Percentiles rank a stretch among this genome's conserved stretches.
Evolutionary conservation across 2,329 filamentous ascomycete genomes (phyloP).

Genomic region (Plectosphaerella plurivora): DNA sequence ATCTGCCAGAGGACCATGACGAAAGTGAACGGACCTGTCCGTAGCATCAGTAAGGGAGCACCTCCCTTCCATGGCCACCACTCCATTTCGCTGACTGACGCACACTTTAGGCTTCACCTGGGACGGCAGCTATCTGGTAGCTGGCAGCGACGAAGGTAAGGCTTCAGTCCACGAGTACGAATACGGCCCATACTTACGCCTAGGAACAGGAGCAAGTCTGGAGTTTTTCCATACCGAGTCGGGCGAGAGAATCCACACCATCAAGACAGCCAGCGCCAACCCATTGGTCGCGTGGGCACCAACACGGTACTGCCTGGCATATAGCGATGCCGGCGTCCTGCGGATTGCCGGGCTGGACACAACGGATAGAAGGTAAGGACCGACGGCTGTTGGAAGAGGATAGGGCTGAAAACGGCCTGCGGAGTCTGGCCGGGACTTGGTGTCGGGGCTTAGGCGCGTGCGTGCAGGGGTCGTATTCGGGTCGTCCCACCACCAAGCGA

Average conservation of each 20-base stretch:
- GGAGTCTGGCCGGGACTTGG: background rate
- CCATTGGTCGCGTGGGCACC: constrained; percentile 74
- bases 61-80: background rate
- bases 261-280: constrained; percentile 62
- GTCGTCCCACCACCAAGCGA: background rate
- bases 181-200: background rate
- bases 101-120: constrained; percentile 61
- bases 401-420: too few relatives aligned
- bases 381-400: too few relatives aligned
- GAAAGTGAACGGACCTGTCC: constrained; percentile 64
- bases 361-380: constrained; percentile 32
- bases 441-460: background rate
- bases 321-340: constrained; percentile 63
- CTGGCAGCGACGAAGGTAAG: constrained; percentile 68
- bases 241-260: constrained; percentile 66
- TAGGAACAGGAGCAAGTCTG: constrained; percentile 48
- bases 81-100: background rate
- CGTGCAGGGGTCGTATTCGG: background rate
- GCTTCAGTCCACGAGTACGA: background rate
- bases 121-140: constrained; percentile 70
- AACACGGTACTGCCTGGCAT: constrained; percentile 68
- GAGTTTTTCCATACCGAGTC: constrained; percentile 70
- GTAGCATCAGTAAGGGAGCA: constrained; percentile 54
- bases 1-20: constrained; percentile 69
- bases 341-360: constrained; percentile 61